Evolutionary conservation across 805 yeast species (phyloP), one percentile per base, ranked within the genome.

Genomic region (Teunomyces cretensis): DNA sequence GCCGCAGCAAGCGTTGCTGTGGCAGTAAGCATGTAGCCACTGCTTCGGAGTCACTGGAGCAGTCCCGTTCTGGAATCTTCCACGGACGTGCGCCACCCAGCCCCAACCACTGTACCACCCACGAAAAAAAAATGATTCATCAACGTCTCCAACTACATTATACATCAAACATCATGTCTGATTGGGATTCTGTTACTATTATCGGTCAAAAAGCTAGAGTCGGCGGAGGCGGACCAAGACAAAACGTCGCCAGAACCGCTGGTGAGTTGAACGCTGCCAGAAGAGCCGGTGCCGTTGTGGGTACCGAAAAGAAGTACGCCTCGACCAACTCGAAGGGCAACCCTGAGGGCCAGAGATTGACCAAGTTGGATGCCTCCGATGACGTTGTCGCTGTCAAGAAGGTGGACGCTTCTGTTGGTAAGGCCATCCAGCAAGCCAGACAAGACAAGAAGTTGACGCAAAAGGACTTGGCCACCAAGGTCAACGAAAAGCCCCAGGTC

Each of bases 401-500:
- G 71, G 70, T 94, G 43, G 96, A 89, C 45, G 73, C 79, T 11
- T 70, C 73, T 47, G 98, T 94, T 26, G 99, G 98, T 54, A 87
- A 85, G 64, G 86, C 92, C 44, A 90, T 94, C 55, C 78, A 83
- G 42, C 76, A 83, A 64, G 96, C 86, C 30, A 84, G 99, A 74
- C 84, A 82, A 59, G 97, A 88, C 48, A 89, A 90, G 77, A 80
- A 81, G 60, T 65, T 91, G 64, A 85, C 97, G 8, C 99, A 94
- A 70, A 94, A 94, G 78, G 99, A 94, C 58, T 79, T 94, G 60
- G 99, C 99, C 58, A 89, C 96, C 46, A 87, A 86, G 67, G 80
- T 92, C 62, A 92, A 91, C 66, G 99, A 94, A 74, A 94, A 94
- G 76, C 97, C 97, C 50, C 89, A 84, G 55, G 86, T 94, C 49